Evolutionary conservation across 1,284 basidiomycete species (phyloP).

Genomic region (Papiliotrema laurentii): DNA sequence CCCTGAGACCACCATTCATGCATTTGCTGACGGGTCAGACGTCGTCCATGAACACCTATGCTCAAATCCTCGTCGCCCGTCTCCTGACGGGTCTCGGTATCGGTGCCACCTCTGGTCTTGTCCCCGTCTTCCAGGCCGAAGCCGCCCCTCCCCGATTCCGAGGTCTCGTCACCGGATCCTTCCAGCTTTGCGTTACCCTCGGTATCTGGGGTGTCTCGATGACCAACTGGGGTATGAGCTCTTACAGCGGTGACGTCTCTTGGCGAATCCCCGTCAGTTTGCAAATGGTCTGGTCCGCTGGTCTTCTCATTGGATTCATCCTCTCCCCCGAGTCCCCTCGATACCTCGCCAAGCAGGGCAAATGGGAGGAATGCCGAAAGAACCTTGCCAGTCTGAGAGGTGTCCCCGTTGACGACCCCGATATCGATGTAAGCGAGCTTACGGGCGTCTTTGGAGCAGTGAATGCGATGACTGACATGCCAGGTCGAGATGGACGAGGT

Average conservation of each 20-base stretch:
- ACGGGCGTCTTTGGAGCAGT: neutral
- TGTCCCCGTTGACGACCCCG: slow-evolving; percentile 38
- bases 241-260: slow-evolving; percentile 29
- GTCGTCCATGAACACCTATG: slow-evolving; percentile 34
- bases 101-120: slow-evolving; percentile 47
- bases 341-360: slow-evolving; percentile 47
- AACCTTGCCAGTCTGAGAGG: slow-evolving; percentile 48
- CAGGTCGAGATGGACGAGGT: slow-evolving; percentile 46
- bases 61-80: slow-evolving; percentile 46
- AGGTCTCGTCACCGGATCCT: slow-evolving; percentile 44
- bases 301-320: slow-evolving; percentile 46
- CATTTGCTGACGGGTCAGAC: slow-evolving; percentile 11
- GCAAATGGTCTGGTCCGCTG: slow-evolving; percentile 34
- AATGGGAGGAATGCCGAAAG: slow-evolving; percentile 42
- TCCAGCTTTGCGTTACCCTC: slow-evolving; percentile 50
- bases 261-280: slow-evolving; percentile 30
- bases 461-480: neutral
- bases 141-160: slow-evolving; percentile 35
- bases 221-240: slow-evolving; percentile 47
- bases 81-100: slow-evolving; percentile 47
- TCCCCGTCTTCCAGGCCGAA: slow-evolving; percentile 50
- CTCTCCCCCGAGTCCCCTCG: slow-evolving; percentile 49
- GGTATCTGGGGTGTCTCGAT: slow-evolving; percentile 49
- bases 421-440: slow-evolving; percentile 25
- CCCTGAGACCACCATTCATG: neutral